Conservation (phyloP, 345 rosid species). For the Odontarrhena argentea region DNA sequence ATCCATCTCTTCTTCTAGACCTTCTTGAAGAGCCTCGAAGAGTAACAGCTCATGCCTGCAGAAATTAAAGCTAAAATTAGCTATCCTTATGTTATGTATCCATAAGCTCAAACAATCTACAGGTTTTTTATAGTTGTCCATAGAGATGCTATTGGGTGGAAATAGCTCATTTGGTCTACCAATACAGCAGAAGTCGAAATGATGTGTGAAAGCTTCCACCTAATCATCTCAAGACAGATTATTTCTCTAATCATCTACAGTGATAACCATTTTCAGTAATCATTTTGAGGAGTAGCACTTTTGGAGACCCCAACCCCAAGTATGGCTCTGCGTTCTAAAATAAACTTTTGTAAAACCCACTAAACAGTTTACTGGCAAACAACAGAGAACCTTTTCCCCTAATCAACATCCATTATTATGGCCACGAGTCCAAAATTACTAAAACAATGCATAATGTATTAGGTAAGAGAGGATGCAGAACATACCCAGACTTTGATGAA, state of each 20-base stretch:
- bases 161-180: background rate
- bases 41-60: conserved; percentile 81
- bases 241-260: conserved; percentile 2
- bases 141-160: no score
- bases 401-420: background rate
- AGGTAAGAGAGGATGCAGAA: conserved; percentile 10
- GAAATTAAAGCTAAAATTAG: conserved; percentile 6
- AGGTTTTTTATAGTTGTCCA: background rate
- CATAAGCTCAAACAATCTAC: no score
- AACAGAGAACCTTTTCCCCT: no score
- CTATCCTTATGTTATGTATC: background rate
- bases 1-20: conserved; percentile 96
- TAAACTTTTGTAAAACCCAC: no score
- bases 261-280: background rate
- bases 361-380: no score
- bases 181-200: background rate
- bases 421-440: background rate
- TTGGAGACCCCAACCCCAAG: no score
- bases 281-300: no score
- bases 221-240: conserved; percentile 13
- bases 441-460: background rate
- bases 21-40: conserved; percentile 84
- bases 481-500: conserved; percentile 67
- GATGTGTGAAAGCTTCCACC: background rate
- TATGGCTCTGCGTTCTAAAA: no score